A percentile compares a stretch with the other conserved stretches of the same genome.
phyloP scores from a whole-genome alignment of 768 basidiomycete species.

The Infundibulicybe gibba region DNA sequence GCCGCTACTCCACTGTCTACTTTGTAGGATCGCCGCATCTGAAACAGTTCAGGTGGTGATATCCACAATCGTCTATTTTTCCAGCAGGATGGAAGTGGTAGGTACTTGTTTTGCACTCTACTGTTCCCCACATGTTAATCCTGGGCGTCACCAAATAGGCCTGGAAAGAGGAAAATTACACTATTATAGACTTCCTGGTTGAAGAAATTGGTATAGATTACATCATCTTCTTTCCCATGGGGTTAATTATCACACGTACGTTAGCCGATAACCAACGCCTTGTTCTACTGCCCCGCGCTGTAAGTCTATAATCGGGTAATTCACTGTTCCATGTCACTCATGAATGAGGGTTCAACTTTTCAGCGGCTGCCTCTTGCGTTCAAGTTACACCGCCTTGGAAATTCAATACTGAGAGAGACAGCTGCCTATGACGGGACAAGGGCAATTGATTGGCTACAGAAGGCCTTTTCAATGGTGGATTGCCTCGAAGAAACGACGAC shows the following conservation, averaged over 20 bases:
- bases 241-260: conserved; percentile 27
- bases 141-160: conserved; percentile 49
- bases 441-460: conserved; percentile 67
- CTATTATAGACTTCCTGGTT: conserved; percentile 79
- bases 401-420: conserved; percentile 53
- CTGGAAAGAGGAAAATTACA: conserved; percentile 79
- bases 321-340: no score
- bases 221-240: conserved; percentile 18
- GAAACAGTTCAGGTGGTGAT: background rate
- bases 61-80: conserved; percentile 67
- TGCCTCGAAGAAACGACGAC: conserved; percentile 53
- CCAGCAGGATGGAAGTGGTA: conserved; percentile 85
- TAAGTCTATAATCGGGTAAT: conserved; percentile 34
- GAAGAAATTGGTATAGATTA: conserved; percentile 63
- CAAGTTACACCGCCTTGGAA: conserved; percentile 77
- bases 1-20: conserved; percentile 40
- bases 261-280: conserved; percentile 69
- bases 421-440: conserved; percentile 27
- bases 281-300: conserved; percentile 63
- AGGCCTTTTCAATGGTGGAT: conserved; percentile 73
- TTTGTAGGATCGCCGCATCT: conserved; percentile 55
- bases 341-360: conserved; percentile 15
- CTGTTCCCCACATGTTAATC: conserved; percentile 22
- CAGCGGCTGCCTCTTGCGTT: conserved; percentile 74
- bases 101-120: conserved; percentile 27